Conservation (phyloP, 495 filamentous ascomycete genomes). For the Tuber indicum region DNA sequence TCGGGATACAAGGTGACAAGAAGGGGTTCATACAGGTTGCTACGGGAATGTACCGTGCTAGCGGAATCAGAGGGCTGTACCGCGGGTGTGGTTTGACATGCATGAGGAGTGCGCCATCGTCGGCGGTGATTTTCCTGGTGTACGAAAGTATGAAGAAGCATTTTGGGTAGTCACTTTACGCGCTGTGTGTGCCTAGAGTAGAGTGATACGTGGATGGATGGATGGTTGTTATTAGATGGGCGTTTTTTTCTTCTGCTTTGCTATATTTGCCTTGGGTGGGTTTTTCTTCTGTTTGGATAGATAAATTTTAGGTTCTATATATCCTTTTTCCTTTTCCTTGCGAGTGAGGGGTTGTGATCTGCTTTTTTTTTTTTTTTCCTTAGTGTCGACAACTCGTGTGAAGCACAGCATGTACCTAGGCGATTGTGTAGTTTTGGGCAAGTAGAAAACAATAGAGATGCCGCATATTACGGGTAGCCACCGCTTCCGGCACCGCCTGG, state of each 20-base stretch:
- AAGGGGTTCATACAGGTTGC: constrained; percentile 65
- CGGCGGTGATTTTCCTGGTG: constrained; percentile 93
- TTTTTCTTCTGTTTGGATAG: not conserved
- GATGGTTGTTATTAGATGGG: not conserved
- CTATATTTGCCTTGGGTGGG: not conserved
- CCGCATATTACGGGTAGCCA: not conserved
- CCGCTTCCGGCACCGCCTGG: not conserved
- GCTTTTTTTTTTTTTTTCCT: not conserved
- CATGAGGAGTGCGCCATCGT: constrained; percentile 76
- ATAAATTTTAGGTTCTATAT: not conserved
- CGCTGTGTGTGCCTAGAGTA: not conserved
- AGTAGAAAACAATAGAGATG: not conserved
- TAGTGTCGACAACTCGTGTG: not conserved
- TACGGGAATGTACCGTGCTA: constrained; percentile 64
- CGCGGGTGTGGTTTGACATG: constrained; percentile 93
- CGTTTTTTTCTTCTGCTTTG: not conserved
- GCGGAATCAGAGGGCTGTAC: constrained; percentile 79
- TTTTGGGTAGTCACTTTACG: constrained; percentile 42
- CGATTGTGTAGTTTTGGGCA: not conserved
- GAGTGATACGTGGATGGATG: not conserved
- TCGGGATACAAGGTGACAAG: constrained; percentile 47
- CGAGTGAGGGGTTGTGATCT: not conserved
- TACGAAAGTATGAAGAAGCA: constrained; percentile 74
- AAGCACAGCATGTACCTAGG: not conserved
- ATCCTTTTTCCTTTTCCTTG: not conserved